Evolutionary conservation across 1,284 basidiomycete genomes (phyloP).

Genomic region (Lentinula novae-zelandiae): DNA sequence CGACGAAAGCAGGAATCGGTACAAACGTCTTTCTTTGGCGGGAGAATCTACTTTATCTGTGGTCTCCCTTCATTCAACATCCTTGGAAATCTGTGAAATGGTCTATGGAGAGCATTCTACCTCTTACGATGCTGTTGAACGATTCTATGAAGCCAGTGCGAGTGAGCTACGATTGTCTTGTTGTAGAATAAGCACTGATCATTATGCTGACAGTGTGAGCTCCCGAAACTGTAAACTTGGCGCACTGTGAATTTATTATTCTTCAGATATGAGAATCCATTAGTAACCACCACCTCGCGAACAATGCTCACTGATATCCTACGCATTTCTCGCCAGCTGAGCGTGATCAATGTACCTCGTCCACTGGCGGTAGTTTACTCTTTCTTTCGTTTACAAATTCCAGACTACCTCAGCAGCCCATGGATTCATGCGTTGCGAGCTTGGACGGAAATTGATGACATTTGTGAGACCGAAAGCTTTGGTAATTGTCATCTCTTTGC

Average conservation of each 20-base stretch:
- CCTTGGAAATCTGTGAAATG: conserved; percentile 62
- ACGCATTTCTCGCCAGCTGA: conserved; percentile 50
- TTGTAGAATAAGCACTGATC: not conserved
- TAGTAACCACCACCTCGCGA: conserved; percentile 69
- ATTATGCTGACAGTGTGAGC: conserved; percentile 25
- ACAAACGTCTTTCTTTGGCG: not conserved
- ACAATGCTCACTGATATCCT: conserved; percentile 67
- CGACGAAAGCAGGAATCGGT: not conserved
- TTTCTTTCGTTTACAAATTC: conserved; percentile 45
- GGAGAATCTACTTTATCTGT: not conserved
- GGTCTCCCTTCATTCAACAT: conserved; percentile 48
- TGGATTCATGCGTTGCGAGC: conserved; percentile 59
- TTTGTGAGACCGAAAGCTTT: conserved; percentile 72
- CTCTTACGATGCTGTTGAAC: conserved; percentile 47
- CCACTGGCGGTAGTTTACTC: conserved; percentile 57
- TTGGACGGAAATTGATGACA: conserved; percentile 71
- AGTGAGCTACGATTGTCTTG: conserved; percentile 33
- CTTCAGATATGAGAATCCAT: conserved; percentile 67
- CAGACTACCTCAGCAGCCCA: conserved; percentile 33
- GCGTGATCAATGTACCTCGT: conserved; percentile 58
- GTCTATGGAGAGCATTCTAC: conserved; percentile 54
- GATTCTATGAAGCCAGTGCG: conserved; percentile 67
- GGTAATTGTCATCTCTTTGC: conserved; percentile 41
- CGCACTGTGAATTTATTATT: not conserved
- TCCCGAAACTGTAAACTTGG: conserved; percentile 8